phyloP scores from a whole-genome alignment of 1,284 basidiomycete species.

The Hemileia vastatrix region DNA sequence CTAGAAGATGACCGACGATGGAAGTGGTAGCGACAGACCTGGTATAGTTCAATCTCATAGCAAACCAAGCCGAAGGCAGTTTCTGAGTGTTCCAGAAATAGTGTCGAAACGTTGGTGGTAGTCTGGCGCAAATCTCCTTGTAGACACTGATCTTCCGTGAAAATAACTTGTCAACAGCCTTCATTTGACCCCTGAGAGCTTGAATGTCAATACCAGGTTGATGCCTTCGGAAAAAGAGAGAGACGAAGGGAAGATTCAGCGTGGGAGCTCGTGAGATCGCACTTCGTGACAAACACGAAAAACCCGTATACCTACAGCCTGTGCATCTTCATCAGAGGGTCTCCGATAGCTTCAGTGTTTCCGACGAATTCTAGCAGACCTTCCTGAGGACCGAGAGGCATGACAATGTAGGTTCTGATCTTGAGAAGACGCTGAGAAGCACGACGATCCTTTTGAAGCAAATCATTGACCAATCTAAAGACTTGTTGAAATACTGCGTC shows the following conservation, averaged over 20 bases:
- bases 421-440: slow-evolving; percentile 63
- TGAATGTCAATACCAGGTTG: slow-evolving; percentile 3
- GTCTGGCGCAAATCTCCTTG: slow-evolving; percentile 52
- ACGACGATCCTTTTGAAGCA: slow-evolving; percentile 63
- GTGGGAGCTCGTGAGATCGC: background rate
- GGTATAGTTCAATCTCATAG: slow-evolving; percentile 80
- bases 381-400: slow-evolving; percentile 69
- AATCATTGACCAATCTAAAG: slow-evolving; percentile 75
- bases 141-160: slow-evolving; percentile 47
- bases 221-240: background rate
- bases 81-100: slow-evolving; percentile 85
- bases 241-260: background rate
- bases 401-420: slow-evolving; percentile 76
- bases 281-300: background rate
- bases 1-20: slow-evolving; percentile 85
- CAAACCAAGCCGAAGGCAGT: slow-evolving; percentile 79
- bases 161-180: background rate
- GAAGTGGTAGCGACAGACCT: slow-evolving; percentile 86
- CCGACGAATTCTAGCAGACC: slow-evolving; percentile 87
- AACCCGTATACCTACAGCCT: slow-evolving; percentile 47
- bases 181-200: slow-evolving; percentile 22
- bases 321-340: slow-evolving; percentile 60
- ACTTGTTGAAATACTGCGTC: slow-evolving; percentile 99
- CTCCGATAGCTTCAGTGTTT: slow-evolving; percentile 61
- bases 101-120: slow-evolving; percentile 81